These are phyloP conservation scores for Backusella luteola DNA, from an alignment of 192 early-diverging fungal genomes.

Conservation along the genomic window DNA sequence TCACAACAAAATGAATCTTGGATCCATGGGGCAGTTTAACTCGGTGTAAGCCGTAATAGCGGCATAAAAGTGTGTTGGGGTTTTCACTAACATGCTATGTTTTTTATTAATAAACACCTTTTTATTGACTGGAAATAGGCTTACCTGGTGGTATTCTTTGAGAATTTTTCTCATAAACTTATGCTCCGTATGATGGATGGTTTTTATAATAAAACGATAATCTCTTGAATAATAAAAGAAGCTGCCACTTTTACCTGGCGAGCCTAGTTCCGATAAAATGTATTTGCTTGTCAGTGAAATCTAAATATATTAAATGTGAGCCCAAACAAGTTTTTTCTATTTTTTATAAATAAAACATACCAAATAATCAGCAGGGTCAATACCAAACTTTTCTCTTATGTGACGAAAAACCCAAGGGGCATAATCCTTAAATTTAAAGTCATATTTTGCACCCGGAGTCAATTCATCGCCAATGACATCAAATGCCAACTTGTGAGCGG, in stretches of 20 bases:
- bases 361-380: constrained; percentile 69
- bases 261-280: too few species aligned
- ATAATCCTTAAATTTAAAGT: too few species aligned
- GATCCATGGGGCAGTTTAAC: constrained; percentile 88
- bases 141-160: constrained; percentile 75
- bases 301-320: too few species aligned
- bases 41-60: constrained; percentile 94
- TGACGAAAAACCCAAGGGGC: constrained; percentile 92
- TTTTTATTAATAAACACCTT: too few species aligned
- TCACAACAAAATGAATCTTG: constrained; percentile 98
- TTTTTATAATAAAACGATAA: constrained; percentile 99
- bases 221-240: constrained; percentile 42
- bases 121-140: too few species aligned
- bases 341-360: constrained; percentile 75
- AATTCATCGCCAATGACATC: too few species aligned
- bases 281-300: too few species aligned
- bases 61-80: constrained; percentile 87
- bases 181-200: constrained; percentile 94
- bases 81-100: constrained; percentile 72
- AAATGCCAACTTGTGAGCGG: constrained; percentile 29
- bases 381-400: constrained; percentile 75
- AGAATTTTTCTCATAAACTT: constrained; percentile 90
- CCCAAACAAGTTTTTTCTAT: constrained; percentile 28
- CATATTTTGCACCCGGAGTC: too few species aligned
- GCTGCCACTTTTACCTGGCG: too few species aligned